A percentile compares a stretch with the other conserved stretches of the same genome.
These are phyloP conservation scores for Entomophthora muscae DNA, from an alignment of 371 early-diverging fungal species.

Conservation along the genomic window DNA sequence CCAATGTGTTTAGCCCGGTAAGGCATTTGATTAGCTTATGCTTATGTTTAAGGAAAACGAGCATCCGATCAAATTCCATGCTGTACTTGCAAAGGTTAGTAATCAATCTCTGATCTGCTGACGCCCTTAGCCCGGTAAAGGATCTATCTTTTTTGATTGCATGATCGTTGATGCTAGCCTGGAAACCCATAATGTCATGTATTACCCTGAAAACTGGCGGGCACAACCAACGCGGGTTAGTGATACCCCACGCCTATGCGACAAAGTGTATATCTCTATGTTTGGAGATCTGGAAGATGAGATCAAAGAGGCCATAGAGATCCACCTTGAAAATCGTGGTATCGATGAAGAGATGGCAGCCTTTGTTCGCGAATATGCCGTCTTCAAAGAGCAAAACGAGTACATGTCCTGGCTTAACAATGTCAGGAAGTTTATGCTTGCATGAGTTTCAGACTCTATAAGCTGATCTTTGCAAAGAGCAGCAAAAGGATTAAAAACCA, in stretches of 20 bases:
- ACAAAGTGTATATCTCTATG: neutral
- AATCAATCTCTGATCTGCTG: neutral
- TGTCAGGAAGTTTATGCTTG: neutral
- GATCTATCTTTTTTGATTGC: neutral
- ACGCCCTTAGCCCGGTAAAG: neutral
- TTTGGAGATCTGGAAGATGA: neutral
- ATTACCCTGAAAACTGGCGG: neutral
- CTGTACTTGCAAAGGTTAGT: neutral
- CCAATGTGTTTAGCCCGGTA: neutral
- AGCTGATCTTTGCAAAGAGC: no score
- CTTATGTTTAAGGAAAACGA: slow-evolving; percentile 5
- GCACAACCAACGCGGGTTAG: neutral
- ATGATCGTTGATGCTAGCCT: neutral
- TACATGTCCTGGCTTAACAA: neutral
- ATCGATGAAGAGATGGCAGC: slow-evolving; percentile 21
- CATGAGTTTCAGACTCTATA: neutral
- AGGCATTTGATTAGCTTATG: neutral
- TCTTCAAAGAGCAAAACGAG: neutral
- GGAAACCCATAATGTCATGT: neutral
- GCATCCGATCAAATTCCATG: neutral
- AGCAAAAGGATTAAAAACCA: no score
- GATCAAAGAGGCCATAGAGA: slow-evolving; percentile 3
- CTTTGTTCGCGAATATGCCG: slow-evolving; percentile 29
- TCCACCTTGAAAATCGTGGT: slow-evolving; percentile 13
- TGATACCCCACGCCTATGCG: neutral